Percentiles rank a stretch among this genome's conserved stretches.
These are phyloP conservation scores for Thermothielavioides terrestris DNA, from an alignment of 495 filamentous ascomycete species.

Conservation along the genomic window DNA sequence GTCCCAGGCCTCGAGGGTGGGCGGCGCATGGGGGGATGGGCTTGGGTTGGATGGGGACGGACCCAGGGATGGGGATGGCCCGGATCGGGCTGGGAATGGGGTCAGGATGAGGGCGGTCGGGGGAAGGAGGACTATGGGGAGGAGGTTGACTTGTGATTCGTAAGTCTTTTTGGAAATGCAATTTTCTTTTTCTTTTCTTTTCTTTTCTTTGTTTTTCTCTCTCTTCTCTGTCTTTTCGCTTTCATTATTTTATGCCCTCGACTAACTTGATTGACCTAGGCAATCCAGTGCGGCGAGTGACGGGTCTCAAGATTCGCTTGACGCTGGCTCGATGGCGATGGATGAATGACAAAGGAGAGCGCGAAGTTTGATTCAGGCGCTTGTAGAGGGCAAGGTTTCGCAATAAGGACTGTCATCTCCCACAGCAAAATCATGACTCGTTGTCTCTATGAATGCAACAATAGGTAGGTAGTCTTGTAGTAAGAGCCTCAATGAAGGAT, in stretches of 20 bases:
- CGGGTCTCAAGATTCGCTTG: conserved; percentile 7
- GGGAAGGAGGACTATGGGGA: too few species aligned
- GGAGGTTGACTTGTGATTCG: too few species aligned
- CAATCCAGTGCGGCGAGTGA: conserved; percentile 6
- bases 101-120: too few species aligned
- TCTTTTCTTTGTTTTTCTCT: neutral
- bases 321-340: neutral
- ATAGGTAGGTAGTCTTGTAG: too few species aligned
- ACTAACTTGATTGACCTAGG: conserved; percentile 1
- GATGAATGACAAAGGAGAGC: neutral
- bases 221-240: neutral
- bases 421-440: too few species aligned
- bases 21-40: neutral
- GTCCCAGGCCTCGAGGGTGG: conserved; percentile 5
- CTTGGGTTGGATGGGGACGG: neutral
- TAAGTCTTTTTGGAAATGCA: too few species aligned
- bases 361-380: neutral
- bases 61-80: too few species aligned
- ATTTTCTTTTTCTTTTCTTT: too few species aligned
- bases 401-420: too few species aligned
- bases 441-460: too few species aligned
- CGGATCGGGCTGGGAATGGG: too few species aligned
- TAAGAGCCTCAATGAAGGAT: too few species aligned
- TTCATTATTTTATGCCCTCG: neutral
- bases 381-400: neutral